These are phyloP conservation scores for Candida patagonica DNA, from an alignment of 805 yeast genomes.

Conservation along the genomic window DNA sequence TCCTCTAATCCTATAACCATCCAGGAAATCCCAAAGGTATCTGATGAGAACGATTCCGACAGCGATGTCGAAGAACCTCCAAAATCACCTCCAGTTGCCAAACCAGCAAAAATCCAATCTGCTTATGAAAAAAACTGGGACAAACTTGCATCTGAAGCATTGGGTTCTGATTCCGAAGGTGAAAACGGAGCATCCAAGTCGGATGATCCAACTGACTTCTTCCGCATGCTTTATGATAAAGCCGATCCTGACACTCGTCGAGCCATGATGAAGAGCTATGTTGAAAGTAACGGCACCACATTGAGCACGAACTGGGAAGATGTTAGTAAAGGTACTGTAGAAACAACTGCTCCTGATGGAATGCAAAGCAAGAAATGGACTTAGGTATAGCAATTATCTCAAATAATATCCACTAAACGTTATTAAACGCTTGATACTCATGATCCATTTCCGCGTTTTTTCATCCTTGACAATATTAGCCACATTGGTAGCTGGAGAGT, in stretches of 20 bases:
- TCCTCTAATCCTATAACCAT: not conserved
- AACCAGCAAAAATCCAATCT: constrained; percentile 41
- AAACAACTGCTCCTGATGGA: constrained; percentile 68
- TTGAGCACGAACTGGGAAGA: constrained; percentile 91
- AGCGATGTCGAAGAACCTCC: constrained; percentile 7
- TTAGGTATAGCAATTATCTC: not conserved
- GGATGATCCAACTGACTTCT: constrained; percentile 48
- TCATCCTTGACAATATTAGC: constrained; percentile 79
- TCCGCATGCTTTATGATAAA: constrained; percentile 59
- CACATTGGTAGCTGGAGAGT: constrained; percentile 19
- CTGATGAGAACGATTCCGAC: constrained; percentile 4
- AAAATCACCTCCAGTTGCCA: constrained; percentile 4
- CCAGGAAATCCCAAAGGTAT: not conserved
- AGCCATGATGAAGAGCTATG: constrained; percentile 95
- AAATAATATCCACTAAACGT: constrained; percentile 36
- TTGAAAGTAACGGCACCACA: constrained; percentile 91
- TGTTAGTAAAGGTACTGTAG: constrained; percentile 56
- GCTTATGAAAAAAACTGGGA: constrained; percentile 70
- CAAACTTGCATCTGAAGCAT: constrained; percentile 32
- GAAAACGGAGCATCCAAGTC: constrained; percentile 21
- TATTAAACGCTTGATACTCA: constrained; percentile 64
- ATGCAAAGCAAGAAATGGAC: constrained; percentile 44
- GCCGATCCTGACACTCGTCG: constrained; percentile 82
- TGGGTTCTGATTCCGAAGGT: constrained; percentile 36
- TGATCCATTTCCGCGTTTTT: constrained; percentile 64